Base-by-base conservation (phyloP, 1,284 basidiomycete genomes). In the Somion occarium region DNA sequence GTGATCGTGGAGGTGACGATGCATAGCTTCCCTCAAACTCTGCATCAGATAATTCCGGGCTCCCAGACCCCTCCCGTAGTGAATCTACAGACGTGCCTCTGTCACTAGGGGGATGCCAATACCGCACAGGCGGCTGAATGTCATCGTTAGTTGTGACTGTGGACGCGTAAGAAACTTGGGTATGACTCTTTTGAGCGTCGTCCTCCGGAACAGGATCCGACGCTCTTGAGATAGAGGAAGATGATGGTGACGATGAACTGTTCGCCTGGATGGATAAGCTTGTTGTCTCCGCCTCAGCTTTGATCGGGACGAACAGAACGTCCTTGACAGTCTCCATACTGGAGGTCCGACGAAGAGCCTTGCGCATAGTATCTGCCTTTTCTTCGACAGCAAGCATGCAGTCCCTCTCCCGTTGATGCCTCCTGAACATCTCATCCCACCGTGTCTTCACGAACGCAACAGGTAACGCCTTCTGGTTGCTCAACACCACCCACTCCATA, bases 351-450 rank as follows among this genome's bases (percentile, higher is more conserved):
- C 25, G 25, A 5, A 30, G 22, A n/a, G 3, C 19, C 19, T 27
- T 25, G 15, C 57, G 54, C 1, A 63, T 59, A 25, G 52, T 58
- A 38, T 72, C 69, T 9, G 43, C 51, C 12, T 51, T 37, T 51
- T 61, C 66, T 44, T 85, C 80, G 74, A 78, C 76, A 12, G 60
- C 65, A 39, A 83, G 53, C 24, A 85, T 63, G 50, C 79, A 77
- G 54, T 83, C 77, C 38, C 75, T 69, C 64, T 86, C 84, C 44
- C 67, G 65, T 52, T 79, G 69, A 58, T 87, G 84, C 30, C 85
- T 70, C 23, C 60, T 56, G 47, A 87, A 71, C 51, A 87, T 68
- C 59, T 82, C 82, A 51, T 85, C 83, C 85, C 85, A 87, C 23
- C 50, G 42, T 23, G 39, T 43, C 38, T 55, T 54, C 20, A 59